phyloP scores from a whole-genome alignment of 495 filamentous ascomycete species.

The Hyphodiscus hymeniophilus region DNA sequence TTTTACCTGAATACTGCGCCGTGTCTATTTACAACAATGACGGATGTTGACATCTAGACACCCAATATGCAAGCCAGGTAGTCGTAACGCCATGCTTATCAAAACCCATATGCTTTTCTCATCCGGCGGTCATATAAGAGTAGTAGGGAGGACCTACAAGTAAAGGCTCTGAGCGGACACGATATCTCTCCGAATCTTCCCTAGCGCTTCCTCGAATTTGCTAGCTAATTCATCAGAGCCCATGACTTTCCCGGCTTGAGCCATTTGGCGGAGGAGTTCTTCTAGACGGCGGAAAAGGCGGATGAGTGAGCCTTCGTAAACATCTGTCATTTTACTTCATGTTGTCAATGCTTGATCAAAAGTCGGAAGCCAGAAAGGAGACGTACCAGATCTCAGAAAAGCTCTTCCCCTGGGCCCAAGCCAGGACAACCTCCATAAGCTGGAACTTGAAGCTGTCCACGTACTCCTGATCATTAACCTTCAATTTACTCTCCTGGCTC shows the following conservation, averaged over 20 bases:
- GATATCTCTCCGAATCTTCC: slow-evolving; percentile 83
- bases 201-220: slow-evolving; percentile 78
- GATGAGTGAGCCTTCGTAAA: slow-evolving; percentile 93
- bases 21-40: no score
- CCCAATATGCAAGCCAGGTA: no score
- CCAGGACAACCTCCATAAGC: slow-evolving; percentile 92
- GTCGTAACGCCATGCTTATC: slow-evolving; percentile 1
- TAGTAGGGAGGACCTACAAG: slow-evolving; percentile 41
- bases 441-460: slow-evolving; percentile 78
- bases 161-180: slow-evolving; percentile 91
- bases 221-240: slow-evolving; percentile 84
- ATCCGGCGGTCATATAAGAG: not conserved
- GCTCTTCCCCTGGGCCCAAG: slow-evolving; percentile 85
- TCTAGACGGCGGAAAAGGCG: slow-evolving; percentile 92
- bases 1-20: no score
- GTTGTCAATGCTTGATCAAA: slow-evolving; percentile 18
- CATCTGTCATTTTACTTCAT: slow-evolving; percentile 89
- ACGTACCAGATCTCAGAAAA: slow-evolving; percentile 95
- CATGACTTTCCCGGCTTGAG: slow-evolving; percentile 95
- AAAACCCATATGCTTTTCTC: not conserved
- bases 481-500: slow-evolving; percentile 83
- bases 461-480: slow-evolving; percentile 89
- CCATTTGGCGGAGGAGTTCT: slow-evolving; percentile 94
- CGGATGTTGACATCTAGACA: no score
- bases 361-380: not conserved